Evolutionary conservation across 345 rosid genomes (phyloP).

Genomic region (Boechera retrofracta): DNA sequence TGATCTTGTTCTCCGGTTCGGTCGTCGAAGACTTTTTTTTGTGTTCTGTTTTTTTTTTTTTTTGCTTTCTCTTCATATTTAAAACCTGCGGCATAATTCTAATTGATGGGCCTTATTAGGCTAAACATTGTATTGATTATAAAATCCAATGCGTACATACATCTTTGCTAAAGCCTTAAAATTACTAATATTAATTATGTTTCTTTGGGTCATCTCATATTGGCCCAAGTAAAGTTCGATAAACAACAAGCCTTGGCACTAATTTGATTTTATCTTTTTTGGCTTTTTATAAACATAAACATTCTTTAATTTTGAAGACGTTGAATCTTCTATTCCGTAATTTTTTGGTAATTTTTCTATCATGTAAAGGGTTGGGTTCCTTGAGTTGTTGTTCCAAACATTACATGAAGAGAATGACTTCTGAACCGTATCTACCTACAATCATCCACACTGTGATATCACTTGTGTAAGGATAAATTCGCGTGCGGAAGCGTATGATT

Average conservation of each 20-base stretch:
- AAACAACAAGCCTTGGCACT: neutral
- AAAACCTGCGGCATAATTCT: neutral
- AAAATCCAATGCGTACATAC: neutral
- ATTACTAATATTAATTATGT: neutral
- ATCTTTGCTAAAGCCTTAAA: neutral
- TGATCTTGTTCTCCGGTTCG: slow-evolving; percentile 9
- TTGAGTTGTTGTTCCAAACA: no score
- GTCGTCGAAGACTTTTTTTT: slow-evolving; percentile 14
- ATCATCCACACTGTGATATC: no score
- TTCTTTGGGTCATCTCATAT: neutral
- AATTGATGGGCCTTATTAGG: slow-evolving; percentile 1
- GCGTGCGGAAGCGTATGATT: no score
- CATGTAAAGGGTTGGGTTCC: no score
- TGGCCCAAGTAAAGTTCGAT: neutral
- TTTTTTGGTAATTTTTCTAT: neutral
- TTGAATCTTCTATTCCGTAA: no score
- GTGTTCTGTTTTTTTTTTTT: neutral
- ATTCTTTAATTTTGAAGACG: no score
- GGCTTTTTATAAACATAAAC: no score
- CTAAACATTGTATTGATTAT: neutral
- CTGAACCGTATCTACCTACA: no score
- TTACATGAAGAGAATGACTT: no score
- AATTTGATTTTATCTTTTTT: neutral
- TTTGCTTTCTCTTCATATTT: neutral
- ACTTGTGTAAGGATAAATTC: no score